Evolutionary conservation across 1,284 basidiomycete species (phyloP), one percentile per base, ranked within the genome.

Genomic region (Boletus mariae): DNA sequence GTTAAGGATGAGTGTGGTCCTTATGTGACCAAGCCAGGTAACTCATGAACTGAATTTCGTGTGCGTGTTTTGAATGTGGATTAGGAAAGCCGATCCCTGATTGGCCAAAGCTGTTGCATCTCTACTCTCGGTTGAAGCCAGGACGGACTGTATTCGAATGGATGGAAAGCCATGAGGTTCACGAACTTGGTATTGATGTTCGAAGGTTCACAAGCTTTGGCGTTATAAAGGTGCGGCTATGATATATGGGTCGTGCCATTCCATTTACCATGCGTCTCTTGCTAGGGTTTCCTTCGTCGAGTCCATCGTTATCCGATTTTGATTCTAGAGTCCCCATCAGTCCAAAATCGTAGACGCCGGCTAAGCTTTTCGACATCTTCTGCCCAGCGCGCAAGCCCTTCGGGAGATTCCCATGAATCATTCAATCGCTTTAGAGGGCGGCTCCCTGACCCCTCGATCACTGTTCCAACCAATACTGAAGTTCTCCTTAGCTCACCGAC

Each of bases 141-240:
- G 93, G 93, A 3, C 83, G 85, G 55, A 94, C 92, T 0, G 79
- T 99, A 3, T 80, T 84, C 44, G 85, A 93, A 48, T 99, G 97
- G 96, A 91, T 94, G 75, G 85, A 93, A 59, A 78, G 79, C 41
- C 79, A 93, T 63, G 76, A 86, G 28, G 82, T 94, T 4, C 77
- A 85, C 47, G 73, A 77, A 7, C 72, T 88, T 17, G 91, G 90
- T 1, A 88, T 99, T 52, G 97, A 99, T 67, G 83, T 93, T 8
- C 82, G 96, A 5, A 83, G 97, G 13, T 97, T 99, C 69, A 87
- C 94, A n/a, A 94, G 90, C 58, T 99, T 99, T 65, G 97, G 96
- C 12, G 90, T 98, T n/a, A 97, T 99, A 73, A 99, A 99, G 74
- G 88, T 83, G 63, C 20, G 57, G 31, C 15, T 45, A 41, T 26